Base-by-base conservation (phyloP, 352 stramenopile species). In the Phytophthora macrochlamydospora region DNA sequence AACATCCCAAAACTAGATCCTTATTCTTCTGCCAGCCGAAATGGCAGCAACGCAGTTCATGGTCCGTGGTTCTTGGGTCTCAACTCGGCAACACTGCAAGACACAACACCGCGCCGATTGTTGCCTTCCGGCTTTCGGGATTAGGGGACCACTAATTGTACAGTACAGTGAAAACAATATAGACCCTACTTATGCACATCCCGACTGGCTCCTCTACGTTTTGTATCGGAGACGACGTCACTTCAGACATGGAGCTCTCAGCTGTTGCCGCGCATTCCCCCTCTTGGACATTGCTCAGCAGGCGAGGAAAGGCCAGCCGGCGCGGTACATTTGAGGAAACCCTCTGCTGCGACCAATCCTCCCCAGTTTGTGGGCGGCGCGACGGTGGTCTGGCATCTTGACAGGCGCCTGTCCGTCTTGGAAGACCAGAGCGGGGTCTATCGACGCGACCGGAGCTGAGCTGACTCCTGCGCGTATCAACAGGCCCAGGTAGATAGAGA, bases 221-320 rank as follows among this genome's bases (percentile, higher is more conserved):
- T 38, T 33, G 18, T 24, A 29, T 29, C 33, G 30, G 30, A 59
- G 29, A 62, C 63, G 51, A 73, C 40, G 64, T 65, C 52, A 76
- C 69, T 58, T 40, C 43, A 28, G 56, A 67, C 61, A 73, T 73
- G 66, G 42, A 73, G 63, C 53, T 24, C 18, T 76, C 64, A 70
- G 63, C 63, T 73, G 64, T 71, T 73, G 12, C 42, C 18, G 54
- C 64, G 56, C 64, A 76, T 67, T 76, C 50, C 69, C 56, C 69
- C 31, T 70, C 64, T 73, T 73, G 54, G 56, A 32, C 59, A 61
- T 64, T 57, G 52, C 65, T 57, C 54, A 68, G 57, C 63, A 72
- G 57, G 48, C 29, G 46, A 76, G 57, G 57, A 68, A 61, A 75
- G 63, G 46, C 51, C 58, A 52, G 43, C 40, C 65, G 50, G 38